Base-by-base conservation (phyloP, 2,329 filamentous ascomycete genomes). In the Gaeumannomyces tritici region DNA sequence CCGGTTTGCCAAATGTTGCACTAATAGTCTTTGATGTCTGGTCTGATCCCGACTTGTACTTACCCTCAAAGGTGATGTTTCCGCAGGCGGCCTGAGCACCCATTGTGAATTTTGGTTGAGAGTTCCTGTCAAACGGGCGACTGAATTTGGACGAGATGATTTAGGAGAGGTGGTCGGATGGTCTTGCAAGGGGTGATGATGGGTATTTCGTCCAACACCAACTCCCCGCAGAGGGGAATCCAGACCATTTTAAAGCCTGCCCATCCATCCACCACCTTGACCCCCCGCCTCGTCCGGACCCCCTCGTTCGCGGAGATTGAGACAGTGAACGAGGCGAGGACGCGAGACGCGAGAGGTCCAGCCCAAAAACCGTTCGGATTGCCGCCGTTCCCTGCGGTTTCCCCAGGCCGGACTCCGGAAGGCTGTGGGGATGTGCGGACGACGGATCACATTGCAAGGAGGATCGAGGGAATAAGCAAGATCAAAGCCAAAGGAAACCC, bases 361-460 rank as follows among this genome's bases (percentile, higher is more conserved):
- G 42, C 42, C 6, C 42, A 51, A 26, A 12, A 31, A 31, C 29
- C 5, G 56, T 31, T 31, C 56, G 56, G 56, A 31, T 57, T 28
- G 56, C 56, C 56, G 15, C 4, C 7, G 9, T 33, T 58, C 56
- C 21, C 15, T 51, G n/a, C 18, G 42, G 9, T 51, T 51, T 58
- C 56, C 56, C 56, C 56, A 58, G 29, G 13, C 56, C 56, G 56
- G 56, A 58, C 12, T 58, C 56, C 56, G 56, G 56, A 18, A 58
- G 56, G 33, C 21, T 31, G 56, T 58, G 56, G 56, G 56, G 56
- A 58, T 58, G 56, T 58, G 56, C 56, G 56, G 3, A 56, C 24
- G 21, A 21, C 4, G 8, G 15, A 9, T n/a, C 21, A 9, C n/a
- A n/a, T n/a, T n/a, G n/a, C n/a, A 9, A n/a, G 42, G 42, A n/a